These are phyloP conservation scores for Pseudogymnoascus sp. DNA, from an alignment of 2,329 filamentous ascomycete species.

Conservation along the genomic window DNA sequence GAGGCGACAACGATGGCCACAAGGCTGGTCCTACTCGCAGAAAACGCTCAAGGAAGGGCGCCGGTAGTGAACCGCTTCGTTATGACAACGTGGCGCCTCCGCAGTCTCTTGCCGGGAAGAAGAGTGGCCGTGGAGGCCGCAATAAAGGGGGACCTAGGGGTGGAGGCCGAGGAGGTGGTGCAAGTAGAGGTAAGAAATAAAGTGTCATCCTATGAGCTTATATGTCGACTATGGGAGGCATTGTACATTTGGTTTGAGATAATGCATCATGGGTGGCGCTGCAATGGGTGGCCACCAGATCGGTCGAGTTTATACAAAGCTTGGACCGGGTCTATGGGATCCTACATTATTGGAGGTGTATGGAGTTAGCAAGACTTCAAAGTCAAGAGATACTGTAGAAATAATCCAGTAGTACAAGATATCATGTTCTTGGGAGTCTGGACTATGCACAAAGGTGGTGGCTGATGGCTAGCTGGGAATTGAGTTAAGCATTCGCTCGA, in stretches of 20 bases:
- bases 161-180: slow-evolving; percentile 6
- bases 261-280: background rate
- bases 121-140: slow-evolving; percentile 6
- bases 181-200: slow-evolving; percentile 1
- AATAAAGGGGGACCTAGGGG: slow-evolving; percentile 2
- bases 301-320: background rate
- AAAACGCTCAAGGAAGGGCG: background rate
- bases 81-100: background rate
- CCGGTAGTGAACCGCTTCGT: background rate
- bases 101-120: background rate
- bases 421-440: background rate
- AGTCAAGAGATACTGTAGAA: background rate
- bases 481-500: background rate
- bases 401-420: background rate
- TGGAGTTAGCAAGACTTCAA: background rate
- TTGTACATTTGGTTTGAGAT: background rate
- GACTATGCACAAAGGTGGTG: background rate
- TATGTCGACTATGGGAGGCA: background rate
- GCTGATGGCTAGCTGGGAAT: background rate
- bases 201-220: background rate
- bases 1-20: background rate
- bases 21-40: background rate
- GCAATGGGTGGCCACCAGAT: background rate
- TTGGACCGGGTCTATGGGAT: background rate
- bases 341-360: background rate